Percentiles rank a stretch among this genome's conserved stretches.
These are phyloP conservation scores for Pseudocercospora fuligena DNA, from an alignment of 2,329 filamentous ascomycete species.

Conservation along the genomic window DNA sequence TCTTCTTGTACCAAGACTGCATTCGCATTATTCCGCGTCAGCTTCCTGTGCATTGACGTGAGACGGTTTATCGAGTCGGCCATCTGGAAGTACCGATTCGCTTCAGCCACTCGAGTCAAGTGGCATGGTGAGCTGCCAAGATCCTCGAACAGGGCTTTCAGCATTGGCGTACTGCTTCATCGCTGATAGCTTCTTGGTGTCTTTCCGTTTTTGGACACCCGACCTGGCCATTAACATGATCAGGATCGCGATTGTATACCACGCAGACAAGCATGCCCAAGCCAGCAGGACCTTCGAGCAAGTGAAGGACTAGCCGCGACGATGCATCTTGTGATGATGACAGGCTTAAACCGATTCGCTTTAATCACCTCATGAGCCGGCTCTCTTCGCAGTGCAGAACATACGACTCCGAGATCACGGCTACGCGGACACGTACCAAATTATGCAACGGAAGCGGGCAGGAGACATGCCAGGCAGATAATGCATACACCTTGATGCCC, in stretches of 20 bases:
- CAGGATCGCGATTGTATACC: not conserved
- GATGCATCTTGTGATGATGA: not conserved
- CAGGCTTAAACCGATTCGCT: not conserved
- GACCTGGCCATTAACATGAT: not conserved
- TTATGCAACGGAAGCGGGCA: too few relatives aligned
- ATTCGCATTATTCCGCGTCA: not conserved
- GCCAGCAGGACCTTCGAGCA: not conserved
- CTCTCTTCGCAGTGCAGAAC: not conserved
- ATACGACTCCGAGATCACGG: too few relatives aligned
- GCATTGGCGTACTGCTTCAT: not conserved
- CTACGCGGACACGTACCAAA: too few relatives aligned
- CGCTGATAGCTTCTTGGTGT: constrained; percentile 2
- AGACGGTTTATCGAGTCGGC: too few relatives aligned
- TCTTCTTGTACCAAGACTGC: not conserved
- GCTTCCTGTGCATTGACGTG: not conserved
- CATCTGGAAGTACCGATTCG: too few relatives aligned
- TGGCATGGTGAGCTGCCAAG: not conserved
- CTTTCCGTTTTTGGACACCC: not conserved
- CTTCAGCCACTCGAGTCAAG: too few relatives aligned
- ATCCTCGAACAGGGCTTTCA: not conserved
- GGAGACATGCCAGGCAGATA: too few relatives aligned
- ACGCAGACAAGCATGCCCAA: not conserved
- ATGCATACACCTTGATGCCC: not conserved
- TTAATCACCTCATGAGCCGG: not conserved
- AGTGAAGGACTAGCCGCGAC: not conserved